Percentiles rank a stretch among this genome's conserved stretches.
These are phyloP conservation scores for Dactylonectria estremocensis DNA, from an alignment of 2,329 filamentous ascomycete genomes.

Conservation along the genomic window DNA sequence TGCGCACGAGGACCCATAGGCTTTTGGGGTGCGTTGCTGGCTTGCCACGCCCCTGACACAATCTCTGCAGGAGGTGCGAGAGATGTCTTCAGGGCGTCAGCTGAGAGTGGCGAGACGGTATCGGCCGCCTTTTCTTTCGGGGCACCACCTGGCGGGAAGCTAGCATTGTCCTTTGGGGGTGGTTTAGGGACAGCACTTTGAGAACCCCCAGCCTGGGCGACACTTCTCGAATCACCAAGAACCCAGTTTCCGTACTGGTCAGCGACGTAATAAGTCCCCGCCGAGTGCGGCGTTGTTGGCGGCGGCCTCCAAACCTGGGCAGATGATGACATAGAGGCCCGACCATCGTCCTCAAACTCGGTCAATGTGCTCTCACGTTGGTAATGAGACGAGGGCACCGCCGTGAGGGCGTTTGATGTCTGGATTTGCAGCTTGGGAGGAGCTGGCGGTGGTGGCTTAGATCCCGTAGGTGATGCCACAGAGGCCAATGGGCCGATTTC, in stretches of 20 bases:
- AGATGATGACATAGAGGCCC: conserved; percentile 53
- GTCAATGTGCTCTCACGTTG: conserved; percentile 63
- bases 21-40: conserved; percentile 28
- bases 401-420: conserved; percentile 19
- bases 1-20: conserved; percentile 38
- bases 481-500: conserved; percentile 26
- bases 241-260: conserved; percentile 70
- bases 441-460: conserved; percentile 37
- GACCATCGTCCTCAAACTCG: conserved; percentile 68
- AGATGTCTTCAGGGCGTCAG: conserved; percentile 1
- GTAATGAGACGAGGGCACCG: conserved; percentile 18
- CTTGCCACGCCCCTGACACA: conserved; percentile 45
- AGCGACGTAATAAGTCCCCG: conserved; percentile 64
- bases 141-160: conserved; percentile 17
- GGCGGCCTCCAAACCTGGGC: conserved; percentile 68
- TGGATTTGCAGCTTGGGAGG: conserved; percentile 52
- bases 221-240: conserved; percentile 57
- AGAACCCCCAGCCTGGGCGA: conserved; percentile 46
- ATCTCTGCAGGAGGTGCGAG: conserved; percentile 53
- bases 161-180: conserved; percentile 42
- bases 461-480: conserved; percentile 34
- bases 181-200: conserved; percentile 31
- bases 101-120: conserved; percentile 9
- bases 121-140: conserved; percentile 14
- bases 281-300: conserved; percentile 61